Evolutionary conservation across 192 early-diverging fungal genomes (phyloP).

Genomic region (Gaertneriomyces sp.): DNA sequence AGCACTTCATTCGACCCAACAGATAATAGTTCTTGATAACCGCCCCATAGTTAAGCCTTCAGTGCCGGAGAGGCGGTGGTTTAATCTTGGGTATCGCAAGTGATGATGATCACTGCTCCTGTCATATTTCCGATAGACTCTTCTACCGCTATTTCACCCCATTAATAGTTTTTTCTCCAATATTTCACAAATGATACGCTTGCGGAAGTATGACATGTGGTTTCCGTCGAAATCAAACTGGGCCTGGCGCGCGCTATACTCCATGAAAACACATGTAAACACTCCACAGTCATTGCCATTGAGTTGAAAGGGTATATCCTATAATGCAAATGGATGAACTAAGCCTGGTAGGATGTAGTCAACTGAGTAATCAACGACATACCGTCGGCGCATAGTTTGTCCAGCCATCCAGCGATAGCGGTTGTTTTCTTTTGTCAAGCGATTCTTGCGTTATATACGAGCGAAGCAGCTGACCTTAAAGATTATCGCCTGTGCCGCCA

Average conservation of each 20-base stretch:
- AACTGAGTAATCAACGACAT: neutral
- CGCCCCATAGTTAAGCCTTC: too few species aligned
- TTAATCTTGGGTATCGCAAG: too few species aligned
- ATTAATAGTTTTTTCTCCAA: conserved; percentile 7
- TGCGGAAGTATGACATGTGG: conserved; percentile 68
- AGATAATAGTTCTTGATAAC: too few species aligned
- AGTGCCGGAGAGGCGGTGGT: too few species aligned
- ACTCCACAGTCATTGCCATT: conserved; percentile 96
- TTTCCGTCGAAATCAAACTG: conserved; percentile 70
- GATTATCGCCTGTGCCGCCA: neutral
- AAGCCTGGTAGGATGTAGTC: neutral
- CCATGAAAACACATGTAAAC: conserved; percentile 85
- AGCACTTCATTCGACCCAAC: too few species aligned
- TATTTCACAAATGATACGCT: conserved; percentile 77
- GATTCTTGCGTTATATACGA: conserved; percentile 69
- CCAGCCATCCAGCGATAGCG: conserved; percentile 69
- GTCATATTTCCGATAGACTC: too few species aligned
- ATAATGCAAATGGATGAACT: conserved; percentile 8
- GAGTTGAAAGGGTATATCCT: conserved; percentile 75
- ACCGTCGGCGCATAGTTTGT: conserved; percentile 25
- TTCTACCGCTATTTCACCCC: too few species aligned
- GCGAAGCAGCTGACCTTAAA: conserved; percentile 32
- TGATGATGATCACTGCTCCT: too few species aligned
- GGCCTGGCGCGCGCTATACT: conserved; percentile 59
- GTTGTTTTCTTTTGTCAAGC: conserved; percentile 64